Evolutionary conservation across 2,329 filamentous ascomycete species (phyloP).

Genomic region (Torrubiella hemipterigena): DNA sequence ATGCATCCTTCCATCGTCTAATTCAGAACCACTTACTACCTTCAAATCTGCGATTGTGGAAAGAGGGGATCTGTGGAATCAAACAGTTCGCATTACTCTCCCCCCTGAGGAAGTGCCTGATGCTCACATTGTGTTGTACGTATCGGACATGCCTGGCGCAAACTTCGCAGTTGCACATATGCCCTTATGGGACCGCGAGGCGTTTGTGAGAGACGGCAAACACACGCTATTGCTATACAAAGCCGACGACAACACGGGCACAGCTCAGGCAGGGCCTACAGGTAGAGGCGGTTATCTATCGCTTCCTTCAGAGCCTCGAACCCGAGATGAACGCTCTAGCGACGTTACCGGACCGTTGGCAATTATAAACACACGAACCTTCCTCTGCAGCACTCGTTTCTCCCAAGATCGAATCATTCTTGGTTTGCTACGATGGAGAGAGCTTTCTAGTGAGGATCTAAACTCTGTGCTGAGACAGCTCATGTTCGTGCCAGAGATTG

Average conservation of each 20-base stretch:
- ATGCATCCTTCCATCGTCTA: conserved; percentile 80
- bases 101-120: conserved; percentile 67
- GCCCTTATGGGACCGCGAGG: conserved; percentile 84
- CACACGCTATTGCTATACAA: conserved; percentile 78
- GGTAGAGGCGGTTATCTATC: conserved; percentile 81
- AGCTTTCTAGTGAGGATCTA: conserved; percentile 59
- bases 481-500: conserved; percentile 90
- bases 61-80: conserved; percentile 72
- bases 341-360: conserved; percentile 74
- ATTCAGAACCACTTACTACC: conserved; percentile 63
- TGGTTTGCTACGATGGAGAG: conserved; percentile 77
- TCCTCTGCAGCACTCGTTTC: conserved; percentile 86
- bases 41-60: conserved; percentile 80
- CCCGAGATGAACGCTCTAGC: conserved; percentile 54
- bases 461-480: conserved; percentile 67
- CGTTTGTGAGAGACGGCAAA: conserved; percentile 76
- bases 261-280: conserved; percentile 42
- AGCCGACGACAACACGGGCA: conserved; percentile 82
- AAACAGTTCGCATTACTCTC: conserved; percentile 74
- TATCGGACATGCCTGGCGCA: conserved; percentile 75
- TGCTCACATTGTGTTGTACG: conserved; percentile 78
- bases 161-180: conserved; percentile 90
- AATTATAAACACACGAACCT: conserved; percentile 67
- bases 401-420: conserved; percentile 84
- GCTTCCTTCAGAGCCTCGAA: conserved; percentile 64